Evolutionary conservation across 2,329 filamentous ascomycete genomes (phyloP).

Genomic region (Exophiala phaeomuriformis): DNA sequence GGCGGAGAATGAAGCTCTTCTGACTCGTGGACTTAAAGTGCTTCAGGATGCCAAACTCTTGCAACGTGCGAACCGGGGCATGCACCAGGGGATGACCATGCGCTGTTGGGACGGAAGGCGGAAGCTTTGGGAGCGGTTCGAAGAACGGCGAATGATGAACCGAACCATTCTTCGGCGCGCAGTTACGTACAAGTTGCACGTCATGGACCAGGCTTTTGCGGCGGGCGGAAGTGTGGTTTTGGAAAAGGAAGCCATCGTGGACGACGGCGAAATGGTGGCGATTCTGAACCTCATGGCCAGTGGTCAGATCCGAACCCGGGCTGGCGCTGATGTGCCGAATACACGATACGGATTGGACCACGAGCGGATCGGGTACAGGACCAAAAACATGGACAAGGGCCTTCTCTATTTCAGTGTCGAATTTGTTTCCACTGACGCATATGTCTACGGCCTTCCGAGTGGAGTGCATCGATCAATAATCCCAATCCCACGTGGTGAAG

Average conservation of each 20-base stretch:
- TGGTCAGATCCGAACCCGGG: slow-evolving; percentile 33
- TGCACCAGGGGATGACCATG: slow-evolving; percentile 25
- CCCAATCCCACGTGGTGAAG: slow-evolving; percentile 29
- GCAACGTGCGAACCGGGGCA: slow-evolving; percentile 32
- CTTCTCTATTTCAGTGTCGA: slow-evolving; percentile 39
- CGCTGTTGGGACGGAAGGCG: slow-evolving; percentile 15
- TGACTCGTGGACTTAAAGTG: slow-evolving; percentile 37
- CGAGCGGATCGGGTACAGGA: slow-evolving; percentile 42
- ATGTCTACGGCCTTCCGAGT: slow-evolving; percentile 38
- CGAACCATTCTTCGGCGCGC: slow-evolving; percentile 37
- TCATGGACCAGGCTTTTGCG: slow-evolving; percentile 37
- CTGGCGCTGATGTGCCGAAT: slow-evolving; percentile 35
- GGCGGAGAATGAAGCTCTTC: slow-evolving; percentile 27
- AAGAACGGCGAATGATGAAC: slow-evolving; percentile 37
- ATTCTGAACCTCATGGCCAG: slow-evolving; percentile 29
- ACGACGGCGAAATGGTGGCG: slow-evolving; percentile 22
- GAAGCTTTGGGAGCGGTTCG: slow-evolving; percentile 37
- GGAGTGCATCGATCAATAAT: slow-evolving; percentile 19
- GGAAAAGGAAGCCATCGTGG: slow-evolving; percentile 30
- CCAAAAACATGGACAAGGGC: slow-evolving; percentile 40
- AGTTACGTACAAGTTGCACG: slow-evolving; percentile 36
- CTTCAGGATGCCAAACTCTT: slow-evolving; percentile 30
- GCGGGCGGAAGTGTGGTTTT: slow-evolving; percentile 14
- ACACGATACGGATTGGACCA: slow-evolving; percentile 39
- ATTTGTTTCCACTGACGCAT: slow-evolving; percentile 32